Percentiles rank a stretch among this genome's conserved stretches.
Conservation (phyloP, 179 eudicot species). For the Spergularia azorica region DNA sequence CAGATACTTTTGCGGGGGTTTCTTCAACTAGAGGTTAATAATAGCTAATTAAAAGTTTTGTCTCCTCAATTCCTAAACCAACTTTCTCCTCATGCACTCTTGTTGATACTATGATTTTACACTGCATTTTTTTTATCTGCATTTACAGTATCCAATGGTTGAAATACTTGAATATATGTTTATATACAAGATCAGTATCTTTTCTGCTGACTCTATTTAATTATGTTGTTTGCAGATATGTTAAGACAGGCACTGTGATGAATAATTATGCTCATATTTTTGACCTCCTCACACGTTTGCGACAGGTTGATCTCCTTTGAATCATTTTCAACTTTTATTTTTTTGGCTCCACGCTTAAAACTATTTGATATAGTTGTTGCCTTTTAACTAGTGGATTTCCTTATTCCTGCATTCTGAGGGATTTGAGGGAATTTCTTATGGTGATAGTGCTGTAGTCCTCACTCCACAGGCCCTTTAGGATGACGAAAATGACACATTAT, state of each 20-base stretch:
- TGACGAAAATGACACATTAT: no score
- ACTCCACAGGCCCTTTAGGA: no score
- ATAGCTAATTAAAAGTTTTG: no score
- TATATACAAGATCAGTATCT: not conserved
- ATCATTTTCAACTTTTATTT: not conserved
- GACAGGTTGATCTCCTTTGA: conserved; percentile 54
- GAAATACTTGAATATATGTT: not conserved
- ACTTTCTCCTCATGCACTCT: no score
- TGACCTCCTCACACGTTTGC: conserved; percentile 84
- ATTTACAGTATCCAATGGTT: not conserved
- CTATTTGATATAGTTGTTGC: not conserved
- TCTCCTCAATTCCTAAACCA: no score
- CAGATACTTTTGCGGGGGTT: no score
- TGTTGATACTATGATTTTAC: not conserved
- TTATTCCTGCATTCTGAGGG: not conserved
- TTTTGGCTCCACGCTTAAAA: not conserved
- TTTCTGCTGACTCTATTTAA: not conserved
- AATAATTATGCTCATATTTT: conserved; percentile 90
- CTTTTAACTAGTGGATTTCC: not conserved
- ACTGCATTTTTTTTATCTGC: not conserved
- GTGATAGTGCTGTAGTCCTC: not conserved
- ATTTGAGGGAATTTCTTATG: not conserved
- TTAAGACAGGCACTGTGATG: conserved; percentile 65
- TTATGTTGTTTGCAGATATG: conserved; percentile 55
- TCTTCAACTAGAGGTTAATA: no score